Percentiles rank a stretch among this genome's conserved stretches.
These are phyloP conservation scores for Scopulariopsis brevicaulis DNA, from an alignment of 2,329 filamentous ascomycete genomes.

Conservation along the genomic window DNA sequence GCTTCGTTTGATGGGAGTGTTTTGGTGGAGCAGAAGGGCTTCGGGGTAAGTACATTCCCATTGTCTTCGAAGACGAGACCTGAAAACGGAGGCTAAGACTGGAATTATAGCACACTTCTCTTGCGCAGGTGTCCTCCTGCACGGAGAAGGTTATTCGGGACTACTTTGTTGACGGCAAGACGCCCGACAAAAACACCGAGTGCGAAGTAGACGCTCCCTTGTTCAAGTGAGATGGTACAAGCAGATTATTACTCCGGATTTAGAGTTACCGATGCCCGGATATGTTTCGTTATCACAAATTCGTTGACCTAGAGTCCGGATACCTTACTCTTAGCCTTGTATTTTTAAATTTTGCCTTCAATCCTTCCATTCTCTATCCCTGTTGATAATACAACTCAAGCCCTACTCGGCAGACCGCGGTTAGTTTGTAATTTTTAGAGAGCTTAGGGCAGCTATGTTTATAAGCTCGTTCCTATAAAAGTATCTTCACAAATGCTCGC, in stretches of 20 bases:
- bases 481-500: not conserved
- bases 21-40: slow-evolving; percentile 36
- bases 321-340: too few species aligned
- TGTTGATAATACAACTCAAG: too few species aligned
- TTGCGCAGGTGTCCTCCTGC: not conserved
- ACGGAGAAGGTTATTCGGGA: not conserved
- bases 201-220: not conserved
- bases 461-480: too few species aligned
- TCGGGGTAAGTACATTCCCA: slow-evolving; percentile 26
- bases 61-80: not conserved
- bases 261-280: too few species aligned
- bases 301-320: too few species aligned
- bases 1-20: slow-evolving; percentile 30
- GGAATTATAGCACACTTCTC: not conserved
- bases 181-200: not conserved
- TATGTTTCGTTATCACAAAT: too few species aligned
- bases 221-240: not conserved
- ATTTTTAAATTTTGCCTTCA: too few species aligned
- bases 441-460: too few species aligned
- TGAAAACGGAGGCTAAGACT: not conserved
- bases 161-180: not conserved
- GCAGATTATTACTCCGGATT: too few species aligned
- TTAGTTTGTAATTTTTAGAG: too few species aligned
- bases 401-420: too few species aligned
- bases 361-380: too few species aligned